Base-by-base conservation (phyloP, 306 rosid genomes). In the Pyrus communis region DNA sequence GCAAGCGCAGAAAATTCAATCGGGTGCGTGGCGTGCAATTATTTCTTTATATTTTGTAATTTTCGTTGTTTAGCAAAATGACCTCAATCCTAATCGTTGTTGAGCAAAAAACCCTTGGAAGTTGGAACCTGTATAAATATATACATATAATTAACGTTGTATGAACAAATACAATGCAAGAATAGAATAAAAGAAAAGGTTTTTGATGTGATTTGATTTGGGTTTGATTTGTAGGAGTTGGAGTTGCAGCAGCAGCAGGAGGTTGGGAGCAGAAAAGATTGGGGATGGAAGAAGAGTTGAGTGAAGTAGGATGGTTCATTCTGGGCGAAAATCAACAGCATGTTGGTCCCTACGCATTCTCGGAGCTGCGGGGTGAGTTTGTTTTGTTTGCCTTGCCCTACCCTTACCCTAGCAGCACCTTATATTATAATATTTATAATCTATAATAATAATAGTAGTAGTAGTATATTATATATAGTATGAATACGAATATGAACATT, bases 321-420 rank as follows among this genome's bases (percentile, higher is more conserved):
- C 93, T 91, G 3, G 92, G 93, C 23, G 93, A 91, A 18, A 80
- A 89, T 87, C 97, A 92, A 51, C 93, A 96, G 57, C 91, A 89
- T 63, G 43, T 91, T 30, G 99, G 98, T 40, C 99, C 99, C 19
- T 96, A 96, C 74, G 87, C 85, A 4, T 81, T 86, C 79, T 84
- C 93, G 2, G 99, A 96, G 88, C 76, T 96, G 78, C 89, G 85
- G 64, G 93, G 99, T 96, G 82, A 95, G 93, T 86, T 68, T 33
- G 38, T 22, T 59, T 51, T 51, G 55, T 51, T 51, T 17, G 55
- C 55, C 55, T 51, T 15, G 55, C 67, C 27, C 45, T 4, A 1
- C 19, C 54, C 54, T 4, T 49, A 49, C 54, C 19, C 54, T 15
- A 49, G 19, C 54, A 15, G 19, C 55, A 49, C 55, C 55, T 15